phyloP scores from a whole-genome alignment of 805 yeast species.

The Saccharomycopsis fermentans region DNA sequence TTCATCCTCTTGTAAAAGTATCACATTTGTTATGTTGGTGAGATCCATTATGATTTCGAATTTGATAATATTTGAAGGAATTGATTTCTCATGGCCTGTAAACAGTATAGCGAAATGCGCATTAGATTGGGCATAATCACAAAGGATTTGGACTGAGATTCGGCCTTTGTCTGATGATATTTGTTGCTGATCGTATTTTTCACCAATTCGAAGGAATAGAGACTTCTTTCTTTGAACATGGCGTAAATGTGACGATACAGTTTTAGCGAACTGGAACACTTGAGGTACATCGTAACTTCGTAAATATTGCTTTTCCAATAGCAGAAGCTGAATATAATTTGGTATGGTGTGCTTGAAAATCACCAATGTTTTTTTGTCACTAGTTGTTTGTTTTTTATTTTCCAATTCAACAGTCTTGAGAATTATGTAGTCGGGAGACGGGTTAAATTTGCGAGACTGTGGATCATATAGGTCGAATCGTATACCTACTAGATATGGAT shows the following conservation, averaged over 20 bases:
- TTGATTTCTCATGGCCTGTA: background rate
- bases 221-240: background rate
- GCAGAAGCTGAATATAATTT: conserved; percentile 3
- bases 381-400: background rate
- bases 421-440: conserved; percentile 11
- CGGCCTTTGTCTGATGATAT: background rate
- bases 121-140: background rate
- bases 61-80: background rate
- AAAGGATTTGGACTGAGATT: conserved; percentile 2
- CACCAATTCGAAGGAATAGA: background rate
- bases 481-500: conserved; percentile 6
- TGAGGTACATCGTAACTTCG: background rate
- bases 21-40: background rate
- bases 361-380: background rate
- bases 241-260: background rate
- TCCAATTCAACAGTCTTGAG: background rate
- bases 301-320: conserved; percentile 1
- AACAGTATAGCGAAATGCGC: background rate
- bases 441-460: background rate
- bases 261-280: conserved; percentile 5
- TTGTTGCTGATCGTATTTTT: background rate
- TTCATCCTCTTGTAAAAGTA: background rate
- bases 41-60: background rate
- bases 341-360: conserved; percentile 15
- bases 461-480: conserved; percentile 10